Conservation (phyloP, 2,329 filamentous ascomycete genomes). For the Botrytis medusae region DNA sequence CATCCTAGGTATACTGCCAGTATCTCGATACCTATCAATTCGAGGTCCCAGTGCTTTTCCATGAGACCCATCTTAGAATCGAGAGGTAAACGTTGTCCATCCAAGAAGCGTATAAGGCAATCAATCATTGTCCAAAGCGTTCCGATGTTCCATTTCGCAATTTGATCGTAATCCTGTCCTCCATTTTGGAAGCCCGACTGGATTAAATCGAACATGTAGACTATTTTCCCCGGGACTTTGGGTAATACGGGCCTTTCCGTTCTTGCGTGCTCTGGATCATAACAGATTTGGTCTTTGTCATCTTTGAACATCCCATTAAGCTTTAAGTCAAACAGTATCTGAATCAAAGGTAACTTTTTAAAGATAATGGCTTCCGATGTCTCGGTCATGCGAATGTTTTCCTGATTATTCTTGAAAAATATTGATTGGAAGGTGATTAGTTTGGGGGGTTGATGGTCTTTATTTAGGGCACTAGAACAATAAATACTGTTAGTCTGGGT, state of each 20-base stretch:
- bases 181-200: neutral
- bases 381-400: neutral
- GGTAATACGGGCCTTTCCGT: neutral
- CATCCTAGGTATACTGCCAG: neutral
- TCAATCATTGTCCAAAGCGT: constrained; percentile 6
- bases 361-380: neutral
- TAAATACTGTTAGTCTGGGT: neutral
- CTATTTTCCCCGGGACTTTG: neutral
- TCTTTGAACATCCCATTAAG: neutral
- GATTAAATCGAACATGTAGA: neutral
- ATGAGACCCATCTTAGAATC: neutral
- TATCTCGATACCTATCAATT: neutral
- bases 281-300: neutral
- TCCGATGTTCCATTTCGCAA: neutral
- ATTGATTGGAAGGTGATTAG: neutral
- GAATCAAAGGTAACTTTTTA: neutral
- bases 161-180: neutral
- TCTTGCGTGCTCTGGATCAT: neutral
- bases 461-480: neutral
- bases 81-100: neutral
- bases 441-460: neutral
- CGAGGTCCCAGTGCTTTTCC: neutral
- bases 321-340: neutral
- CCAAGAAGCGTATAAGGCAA: neutral
- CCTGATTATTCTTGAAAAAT: neutral